Conservation (phyloP, 768 basidiomycete genomes). For the Leccinum olivaceopallidum region DNA sequence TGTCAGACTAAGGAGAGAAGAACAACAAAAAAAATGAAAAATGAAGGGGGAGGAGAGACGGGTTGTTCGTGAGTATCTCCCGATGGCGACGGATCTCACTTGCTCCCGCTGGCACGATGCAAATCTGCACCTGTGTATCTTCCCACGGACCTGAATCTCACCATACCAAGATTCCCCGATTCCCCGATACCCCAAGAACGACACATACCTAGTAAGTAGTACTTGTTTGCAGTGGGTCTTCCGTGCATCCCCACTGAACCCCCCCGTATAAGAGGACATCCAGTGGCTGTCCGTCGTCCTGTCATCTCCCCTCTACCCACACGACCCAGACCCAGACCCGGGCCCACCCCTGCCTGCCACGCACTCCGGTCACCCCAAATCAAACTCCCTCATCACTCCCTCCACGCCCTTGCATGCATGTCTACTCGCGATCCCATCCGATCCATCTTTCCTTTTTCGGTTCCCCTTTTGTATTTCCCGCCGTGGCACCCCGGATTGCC, state of each 20-base stretch:
- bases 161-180: slow-evolving; percentile 30
- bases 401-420: slow-evolving; percentile 26
- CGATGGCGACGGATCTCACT: slow-evolving; percentile 61
- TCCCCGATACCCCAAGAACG: slow-evolving; percentile 23
- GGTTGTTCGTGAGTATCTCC: slow-evolving; percentile 45
- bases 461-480: slow-evolving; percentile 19
- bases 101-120: slow-evolving; percentile 32
- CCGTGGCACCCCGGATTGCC: slow-evolving; percentile 34
- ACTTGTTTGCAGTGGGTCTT: slow-evolving; percentile 12
- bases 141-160: slow-evolving; percentile 27
- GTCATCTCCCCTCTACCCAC: slow-evolving; percentile 29
- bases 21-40: slow-evolving; percentile 16
- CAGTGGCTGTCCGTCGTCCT: slow-evolving; percentile 24
- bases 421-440: slow-evolving; percentile 12
- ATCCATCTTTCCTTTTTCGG: slow-evolving; percentile 19
- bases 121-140: slow-evolving; percentile 31
- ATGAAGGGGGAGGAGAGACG: slow-evolving; percentile 12
- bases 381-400: slow-evolving; percentile 18
- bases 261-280: slow-evolving; percentile 22
- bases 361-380: slow-evolving; percentile 26
- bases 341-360: slow-evolving; percentile 15
- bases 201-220: slow-evolving; percentile 21
- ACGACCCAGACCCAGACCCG: slow-evolving; percentile 21
- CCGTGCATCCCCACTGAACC: neutral
- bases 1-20: neutral